Evolutionary conservation across 495 filamentous ascomycete genomes (phyloP).

Genomic region (Xylaria venustula): DNA sequence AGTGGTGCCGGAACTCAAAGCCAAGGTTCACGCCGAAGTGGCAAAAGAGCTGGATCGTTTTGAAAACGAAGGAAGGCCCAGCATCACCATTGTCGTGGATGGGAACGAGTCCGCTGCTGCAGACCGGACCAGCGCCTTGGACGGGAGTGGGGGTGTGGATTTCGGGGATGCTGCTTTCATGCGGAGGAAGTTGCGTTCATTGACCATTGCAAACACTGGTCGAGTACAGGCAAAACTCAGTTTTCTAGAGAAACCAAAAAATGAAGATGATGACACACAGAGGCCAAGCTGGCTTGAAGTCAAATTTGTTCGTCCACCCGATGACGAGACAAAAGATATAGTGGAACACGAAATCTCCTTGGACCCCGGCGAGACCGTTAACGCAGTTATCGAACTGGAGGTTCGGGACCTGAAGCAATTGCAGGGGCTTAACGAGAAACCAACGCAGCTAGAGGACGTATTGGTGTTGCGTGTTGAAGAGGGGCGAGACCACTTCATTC

Average conservation of each 20-base stretch:
- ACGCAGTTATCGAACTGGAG: constrained; percentile 61
- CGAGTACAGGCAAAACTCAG: constrained; percentile 69
- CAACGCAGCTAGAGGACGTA: constrained; percentile 72
- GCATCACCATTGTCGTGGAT: constrained; percentile 82
- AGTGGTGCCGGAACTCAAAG: constrained; percentile 77
- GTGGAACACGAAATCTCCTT: constrained; percentile 56
- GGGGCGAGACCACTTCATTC: constrained; percentile 90
- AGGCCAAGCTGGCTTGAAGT: constrained; percentile 65
- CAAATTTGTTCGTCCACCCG: constrained; percentile 50
- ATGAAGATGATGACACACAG: constrained; percentile 35
- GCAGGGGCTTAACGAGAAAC: constrained; percentile 67
- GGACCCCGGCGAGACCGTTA: constrained; percentile 78
- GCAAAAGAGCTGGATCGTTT: constrained; percentile 83
- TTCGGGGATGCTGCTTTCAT: constrained; percentile 73
- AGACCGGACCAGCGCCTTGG: constrained; percentile 16
- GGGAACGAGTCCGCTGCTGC: constrained; percentile 25
- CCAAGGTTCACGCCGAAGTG: constrained; percentile 81
- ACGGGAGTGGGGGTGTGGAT: constrained; percentile 57
- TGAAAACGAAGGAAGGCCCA: constrained; percentile 88
- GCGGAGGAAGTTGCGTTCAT: constrained; percentile 56
- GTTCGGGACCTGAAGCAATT: constrained; percentile 64
- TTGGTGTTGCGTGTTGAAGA: constrained; percentile 82
- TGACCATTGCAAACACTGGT: constrained; percentile 92
- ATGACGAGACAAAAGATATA: constrained; percentile 24
- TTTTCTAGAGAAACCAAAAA: constrained; percentile 68